Evolutionary conservation across 2,329 filamentous ascomycete species (phyloP).

Genomic region (Monilinia vaccinii-corymbosi): DNA sequence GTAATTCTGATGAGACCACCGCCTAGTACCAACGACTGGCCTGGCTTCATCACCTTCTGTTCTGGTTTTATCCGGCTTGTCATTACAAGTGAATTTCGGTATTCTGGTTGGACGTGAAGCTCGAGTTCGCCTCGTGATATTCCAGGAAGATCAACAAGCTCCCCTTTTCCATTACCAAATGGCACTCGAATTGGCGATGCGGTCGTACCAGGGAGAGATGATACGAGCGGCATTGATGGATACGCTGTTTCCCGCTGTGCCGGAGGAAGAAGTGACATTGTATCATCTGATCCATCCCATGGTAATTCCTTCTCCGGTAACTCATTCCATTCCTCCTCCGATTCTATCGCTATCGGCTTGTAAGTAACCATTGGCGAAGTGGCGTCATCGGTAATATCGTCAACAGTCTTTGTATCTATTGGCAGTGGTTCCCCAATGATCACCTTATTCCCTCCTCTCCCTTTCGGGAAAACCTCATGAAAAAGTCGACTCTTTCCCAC

Average conservation of each 20-base stretch:
- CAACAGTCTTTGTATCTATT: background rate
- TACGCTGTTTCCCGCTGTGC: conserved; percentile 63
- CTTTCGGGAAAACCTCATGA: conserved; percentile 79
- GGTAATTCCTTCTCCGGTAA: conserved; percentile 7
- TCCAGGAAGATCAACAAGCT: conserved; percentile 88
- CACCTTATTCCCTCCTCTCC: conserved; percentile 29
- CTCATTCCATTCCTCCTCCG: conserved; percentile 13
- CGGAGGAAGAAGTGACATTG: conserved; percentile 60
- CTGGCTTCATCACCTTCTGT: conserved; percentile 62
- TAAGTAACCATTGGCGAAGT: background rate
- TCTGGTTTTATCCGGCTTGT: conserved; percentile 62
- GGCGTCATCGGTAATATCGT: background rate
- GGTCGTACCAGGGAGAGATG: conserved; percentile 82
- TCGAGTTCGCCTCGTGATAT: conserved; percentile 67
- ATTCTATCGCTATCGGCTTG: background rate
- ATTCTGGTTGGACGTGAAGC: conserved; percentile 56
- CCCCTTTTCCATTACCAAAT: conserved; percentile 77
- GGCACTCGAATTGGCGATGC: conserved; percentile 90
- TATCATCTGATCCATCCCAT: conserved; percentile 15
- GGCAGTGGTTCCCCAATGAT: background rate
- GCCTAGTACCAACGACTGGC: conserved; percentile 66
- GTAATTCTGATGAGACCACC: conserved; percentile 85
- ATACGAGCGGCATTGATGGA: conserved; percentile 79
- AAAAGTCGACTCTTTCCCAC: conserved; percentile 95
- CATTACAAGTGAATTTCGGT: conserved; percentile 68